These are phyloP conservation scores for Podospora pseudocomata DNA, from an alignment of 495 filamentous ascomycete genomes.

Conservation along the genomic window DNA sequence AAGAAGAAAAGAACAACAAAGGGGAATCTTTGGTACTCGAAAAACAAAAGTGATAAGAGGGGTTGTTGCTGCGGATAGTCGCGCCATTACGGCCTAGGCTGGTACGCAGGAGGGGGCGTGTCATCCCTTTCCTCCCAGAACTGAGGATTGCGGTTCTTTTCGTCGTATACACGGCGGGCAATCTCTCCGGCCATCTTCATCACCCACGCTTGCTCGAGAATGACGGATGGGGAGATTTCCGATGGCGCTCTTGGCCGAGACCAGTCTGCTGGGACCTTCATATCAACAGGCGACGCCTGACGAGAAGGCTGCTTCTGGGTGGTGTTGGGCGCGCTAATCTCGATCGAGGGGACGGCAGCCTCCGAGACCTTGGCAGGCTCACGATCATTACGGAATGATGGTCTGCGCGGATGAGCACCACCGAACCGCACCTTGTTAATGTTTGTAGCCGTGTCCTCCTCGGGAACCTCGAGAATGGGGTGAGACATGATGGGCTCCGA, in stretches of 20 bases:
- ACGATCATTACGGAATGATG: constrained; percentile 26
- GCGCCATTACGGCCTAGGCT: constrained; percentile 29
- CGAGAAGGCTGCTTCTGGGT: not conserved
- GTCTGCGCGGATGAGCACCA: constrained; percentile 23
- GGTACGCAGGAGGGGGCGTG: constrained; percentile 62
- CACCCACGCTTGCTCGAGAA: constrained; percentile 82
- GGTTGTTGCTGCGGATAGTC: not conserved
- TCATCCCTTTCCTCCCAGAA: constrained; percentile 51
- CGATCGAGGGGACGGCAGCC: constrained; percentile 11
- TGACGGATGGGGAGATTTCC: constrained; percentile 49
- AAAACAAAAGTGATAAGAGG: not conserved
- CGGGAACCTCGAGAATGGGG: constrained; percentile 49
- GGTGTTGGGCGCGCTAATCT: constrained; percentile 3
- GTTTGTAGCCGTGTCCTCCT: constrained; percentile 50
- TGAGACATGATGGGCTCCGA: constrained; percentile 48
- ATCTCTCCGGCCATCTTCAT: constrained; percentile 90
- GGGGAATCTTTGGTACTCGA: not conserved
- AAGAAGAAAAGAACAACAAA: constrained; percentile 4
- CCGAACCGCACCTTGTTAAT: constrained; percentile 44
- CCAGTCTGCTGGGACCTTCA: constrained; percentile 20
- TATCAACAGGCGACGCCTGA: not conserved
- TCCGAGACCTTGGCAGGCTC: constrained; percentile 26
- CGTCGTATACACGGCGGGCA: constrained; percentile 74
- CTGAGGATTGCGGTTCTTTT: constrained; percentile 47
- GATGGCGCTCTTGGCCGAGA: constrained; percentile 14